phyloP scores from a whole-genome alignment of 805 yeast species.

The Metschnikowia kunwiensis region DNA sequence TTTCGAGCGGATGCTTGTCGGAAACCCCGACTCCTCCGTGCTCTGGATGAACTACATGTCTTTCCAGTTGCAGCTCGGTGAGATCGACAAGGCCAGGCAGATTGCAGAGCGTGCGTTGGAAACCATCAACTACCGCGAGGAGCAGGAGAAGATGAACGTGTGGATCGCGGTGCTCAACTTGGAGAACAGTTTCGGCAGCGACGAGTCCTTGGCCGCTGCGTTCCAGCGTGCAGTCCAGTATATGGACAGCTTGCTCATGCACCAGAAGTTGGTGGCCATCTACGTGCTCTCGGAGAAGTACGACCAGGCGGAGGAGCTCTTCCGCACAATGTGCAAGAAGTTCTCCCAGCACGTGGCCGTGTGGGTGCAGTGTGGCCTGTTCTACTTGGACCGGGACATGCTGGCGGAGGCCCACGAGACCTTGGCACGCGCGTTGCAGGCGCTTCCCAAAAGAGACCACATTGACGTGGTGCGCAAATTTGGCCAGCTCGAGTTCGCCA shows the following conservation, averaged over 20 bases:
- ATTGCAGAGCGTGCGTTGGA: slow-evolving; percentile 89
- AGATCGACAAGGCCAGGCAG: slow-evolving; percentile 90
- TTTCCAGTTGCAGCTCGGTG: slow-evolving; percentile 92
- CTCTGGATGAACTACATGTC: slow-evolving; percentile 99
- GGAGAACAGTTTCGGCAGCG: slow-evolving; percentile 90
- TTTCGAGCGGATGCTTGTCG: slow-evolving; percentile 86
- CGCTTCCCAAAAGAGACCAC: slow-evolving; percentile 68
- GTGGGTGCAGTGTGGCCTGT: slow-evolving; percentile 83
- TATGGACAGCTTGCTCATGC: slow-evolving; percentile 85
- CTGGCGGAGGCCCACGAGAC: slow-evolving; percentile 64
- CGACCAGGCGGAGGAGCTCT: slow-evolving; percentile 67
- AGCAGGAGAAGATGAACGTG: slow-evolving; percentile 85
- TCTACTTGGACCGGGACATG: slow-evolving; percentile 57
- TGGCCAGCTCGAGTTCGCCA: slow-evolving; percentile 80
- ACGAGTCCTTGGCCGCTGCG: slow-evolving; percentile 72
- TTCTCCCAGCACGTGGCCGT: slow-evolving; percentile 70
- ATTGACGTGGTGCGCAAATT: slow-evolving; percentile 81
- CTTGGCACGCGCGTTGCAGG: slow-evolving; percentile 70
- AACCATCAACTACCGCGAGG: slow-evolving; percentile 86
- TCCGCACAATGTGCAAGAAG: slow-evolving; percentile 63
- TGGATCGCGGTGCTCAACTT: slow-evolving; percentile 95
- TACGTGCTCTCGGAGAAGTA: slow-evolving; percentile 70
- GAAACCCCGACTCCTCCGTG: slow-evolving; percentile 90
- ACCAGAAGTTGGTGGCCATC: slow-evolving; percentile 73
- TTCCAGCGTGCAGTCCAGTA: slow-evolving; percentile 85